These are phyloP conservation scores for Talaromyces wortmannii DNA, from an alignment of 495 filamentous ascomycete genomes.

Conservation along the genomic window DNA sequence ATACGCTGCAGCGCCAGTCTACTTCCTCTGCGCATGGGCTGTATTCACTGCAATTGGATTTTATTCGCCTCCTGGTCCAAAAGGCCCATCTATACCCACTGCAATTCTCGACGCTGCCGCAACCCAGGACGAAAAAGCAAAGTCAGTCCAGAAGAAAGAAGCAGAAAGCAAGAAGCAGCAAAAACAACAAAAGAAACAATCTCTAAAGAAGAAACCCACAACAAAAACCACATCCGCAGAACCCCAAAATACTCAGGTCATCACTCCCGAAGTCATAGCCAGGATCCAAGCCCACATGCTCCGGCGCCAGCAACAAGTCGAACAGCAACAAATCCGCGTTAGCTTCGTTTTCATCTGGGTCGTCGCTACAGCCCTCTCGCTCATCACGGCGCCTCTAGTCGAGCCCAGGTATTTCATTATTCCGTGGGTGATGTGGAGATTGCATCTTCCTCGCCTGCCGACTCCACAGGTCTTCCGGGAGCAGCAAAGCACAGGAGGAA, in stretches of 20 bases:
- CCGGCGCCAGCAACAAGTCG: slow-evolving; percentile 24
- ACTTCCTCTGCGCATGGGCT: slow-evolving; percentile 54
- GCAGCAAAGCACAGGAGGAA: not conserved
- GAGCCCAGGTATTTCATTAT: slow-evolving; percentile 93
- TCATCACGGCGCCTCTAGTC: slow-evolving; percentile 84
- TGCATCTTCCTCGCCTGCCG: slow-evolving; percentile 58
- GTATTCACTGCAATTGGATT: slow-evolving; percentile 49
- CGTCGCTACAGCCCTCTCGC: slow-evolving; percentile 61
- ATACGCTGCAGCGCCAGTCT: slow-evolving; percentile 61
- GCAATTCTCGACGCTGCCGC: not conserved
- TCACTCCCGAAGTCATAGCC: slow-evolving; percentile 23
- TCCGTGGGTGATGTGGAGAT: slow-evolving; percentile 89
- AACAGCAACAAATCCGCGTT: slow-evolving; percentile 27
- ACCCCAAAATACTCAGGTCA: slow-evolving; percentile 5
- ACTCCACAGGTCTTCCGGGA: slow-evolving; percentile 21
- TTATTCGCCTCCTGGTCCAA: slow-evolving; percentile 13
- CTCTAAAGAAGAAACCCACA: slow-evolving; percentile 14
- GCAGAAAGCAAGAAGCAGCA: slow-evolving; percentile 19
- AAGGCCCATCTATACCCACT: not conserved
- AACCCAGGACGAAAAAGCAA: slow-evolving; percentile 1
- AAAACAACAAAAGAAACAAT: slow-evolving; percentile 20
- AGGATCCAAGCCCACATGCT: slow-evolving; percentile 25
- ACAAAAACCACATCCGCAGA: slow-evolving; percentile 5
- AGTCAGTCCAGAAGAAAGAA: slow-evolving; percentile 8
- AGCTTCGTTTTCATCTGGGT: slow-evolving; percentile 65